Evolutionary conservation across 2,329 filamentous ascomycete species (phyloP), one percentile per base, ranked within the genome.

Genomic region (Colletotrichum lini): DNA sequence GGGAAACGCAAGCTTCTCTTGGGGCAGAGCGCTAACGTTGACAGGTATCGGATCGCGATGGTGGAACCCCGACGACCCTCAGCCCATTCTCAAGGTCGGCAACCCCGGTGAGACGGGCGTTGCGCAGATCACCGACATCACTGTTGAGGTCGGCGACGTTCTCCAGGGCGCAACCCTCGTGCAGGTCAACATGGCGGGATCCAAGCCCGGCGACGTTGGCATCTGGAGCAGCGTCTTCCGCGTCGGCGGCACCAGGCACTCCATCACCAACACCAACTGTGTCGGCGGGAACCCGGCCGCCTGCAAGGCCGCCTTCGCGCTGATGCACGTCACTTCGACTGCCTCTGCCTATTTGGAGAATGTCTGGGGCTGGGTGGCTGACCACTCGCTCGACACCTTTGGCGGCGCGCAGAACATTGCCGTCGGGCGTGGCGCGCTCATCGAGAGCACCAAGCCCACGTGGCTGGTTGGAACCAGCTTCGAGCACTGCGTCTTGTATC

Each of bases 301-400:
- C 56, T 88, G 87, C 78, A 85, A 83, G 76, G 86, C 83, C 0
- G 84, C 85, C 1, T 86, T 82, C 68, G 77, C 84, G 3, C 77
- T 87, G 63, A 77, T 90, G 42, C 87, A 90, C 74, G 78, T 90
- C 12, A 84, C 83, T 0, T 70, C 77, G 9, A 79, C 79, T 0
- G 83, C 83, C 0, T 84, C 84, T 1, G 83, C 83, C 9, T 89
- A 89, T 73, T 81, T 89, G 57, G 87, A 90, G 75, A 88, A 87
- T 72, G 81, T 83, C 70, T 88, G 85, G 87, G 83, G 83, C 23
- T 84, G 81, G 82, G 79, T 81, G 30, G 76, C 78, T 8, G 86
- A 88, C 73, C 86, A 87, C 77, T 85, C 87, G 70, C 80, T 89
- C 18, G 87, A 89, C 26, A 26, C 26, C 66, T 82, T 82, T n/a